Evolutionary conservation across 208 protist genomes (phyloP), one percentile per base, ranked within the genome.

Genomic region (Trypanosoma mega): DNA sequence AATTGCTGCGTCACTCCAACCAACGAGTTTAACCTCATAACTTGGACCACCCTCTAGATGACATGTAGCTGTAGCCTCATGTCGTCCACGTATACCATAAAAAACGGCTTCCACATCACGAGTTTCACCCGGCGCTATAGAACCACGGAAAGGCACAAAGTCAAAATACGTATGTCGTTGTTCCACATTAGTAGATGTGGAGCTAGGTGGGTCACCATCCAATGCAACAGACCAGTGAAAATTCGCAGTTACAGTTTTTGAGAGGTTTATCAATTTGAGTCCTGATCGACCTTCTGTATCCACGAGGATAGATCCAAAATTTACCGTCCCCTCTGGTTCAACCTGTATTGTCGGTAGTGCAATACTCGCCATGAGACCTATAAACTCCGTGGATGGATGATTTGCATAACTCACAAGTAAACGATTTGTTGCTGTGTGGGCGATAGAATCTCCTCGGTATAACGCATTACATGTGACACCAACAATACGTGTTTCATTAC

Each of bases 261-360:
- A 96, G 1, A 75, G 61, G 74, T 98, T 98, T 7, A 59, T 80
- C 20, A 98, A 60, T 59, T 65, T 75, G 21, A 98, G 59, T 7
- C 72, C 54, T 26, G 72, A 69, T 7, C 80, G 73, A 59, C 76
- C 67, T 60, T 97, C 85, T 7, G 93, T 97, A 60, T 98, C 84
- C 46, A 86, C 84, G 45, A 99, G 63, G 45, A 98, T 80, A 37
- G 80, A 85, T 14, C 97, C 97, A 78, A 98, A 98, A 58, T 98
- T 90, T 39, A 98, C 24, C 23, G 31, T 46, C 1, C 31, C 45
- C 21, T 50, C 45, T 0, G 84, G 85, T 27, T 85, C 78, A 33
- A 98, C 58, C 24, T 37, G 50, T 9, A 99, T 49, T 56, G 83
- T 90, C 1, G 97, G 97, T 63, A 97, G 98, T 47, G 54, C 52